These are phyloP conservation scores for Salicornia ramosissima DNA, from an alignment of 148 eudicot genomes.

Conservation along the genomic window DNA sequence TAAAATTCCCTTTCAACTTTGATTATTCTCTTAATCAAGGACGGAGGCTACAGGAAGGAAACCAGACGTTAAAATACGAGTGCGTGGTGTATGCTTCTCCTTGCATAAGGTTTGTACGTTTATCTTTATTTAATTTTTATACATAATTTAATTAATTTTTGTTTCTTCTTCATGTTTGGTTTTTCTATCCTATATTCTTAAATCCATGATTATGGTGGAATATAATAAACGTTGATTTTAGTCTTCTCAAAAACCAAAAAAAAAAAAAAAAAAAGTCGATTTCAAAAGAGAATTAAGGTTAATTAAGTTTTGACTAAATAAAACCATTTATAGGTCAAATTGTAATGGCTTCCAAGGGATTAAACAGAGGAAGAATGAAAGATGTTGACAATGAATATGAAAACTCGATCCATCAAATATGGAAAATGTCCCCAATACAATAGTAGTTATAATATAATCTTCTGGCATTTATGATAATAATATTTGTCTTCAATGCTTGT, in stretches of 20 bases:
- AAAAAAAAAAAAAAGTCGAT: too few relatives aligned
- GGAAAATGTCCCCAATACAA: background rate
- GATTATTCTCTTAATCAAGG: slow-evolving; percentile 35
- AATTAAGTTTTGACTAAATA: too few relatives aligned
- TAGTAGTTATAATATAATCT: slow-evolving; percentile 5
- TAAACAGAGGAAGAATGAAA: background rate
- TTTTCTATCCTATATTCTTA: too few relatives aligned
- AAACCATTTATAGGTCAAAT: too few relatives aligned
- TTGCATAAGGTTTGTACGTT: slow-evolving; percentile 60
- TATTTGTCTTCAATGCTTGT: background rate
- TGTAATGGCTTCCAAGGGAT: too few relatives aligned
- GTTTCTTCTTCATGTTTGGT: too few relatives aligned
- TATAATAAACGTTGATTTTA: too few relatives aligned
- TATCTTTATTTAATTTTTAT: background rate
- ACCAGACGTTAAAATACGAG: slow-evolving; percentile 59
- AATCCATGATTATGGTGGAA: too few relatives aligned
- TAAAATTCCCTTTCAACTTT: too few relatives aligned
- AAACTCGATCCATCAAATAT: background rate
- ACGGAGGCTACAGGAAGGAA: slow-evolving; percentile 36
- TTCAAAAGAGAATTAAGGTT: too few relatives aligned
- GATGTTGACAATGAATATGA: slow-evolving; percentile 2
- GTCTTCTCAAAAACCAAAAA: too few relatives aligned
- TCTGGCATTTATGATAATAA: background rate
- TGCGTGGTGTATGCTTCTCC: slow-evolving; percentile 51
- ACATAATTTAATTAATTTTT: too few relatives aligned